Conservation (phyloP, 1,284 basidiomycete genomes). For the Bjerkandera adusta region DNA sequence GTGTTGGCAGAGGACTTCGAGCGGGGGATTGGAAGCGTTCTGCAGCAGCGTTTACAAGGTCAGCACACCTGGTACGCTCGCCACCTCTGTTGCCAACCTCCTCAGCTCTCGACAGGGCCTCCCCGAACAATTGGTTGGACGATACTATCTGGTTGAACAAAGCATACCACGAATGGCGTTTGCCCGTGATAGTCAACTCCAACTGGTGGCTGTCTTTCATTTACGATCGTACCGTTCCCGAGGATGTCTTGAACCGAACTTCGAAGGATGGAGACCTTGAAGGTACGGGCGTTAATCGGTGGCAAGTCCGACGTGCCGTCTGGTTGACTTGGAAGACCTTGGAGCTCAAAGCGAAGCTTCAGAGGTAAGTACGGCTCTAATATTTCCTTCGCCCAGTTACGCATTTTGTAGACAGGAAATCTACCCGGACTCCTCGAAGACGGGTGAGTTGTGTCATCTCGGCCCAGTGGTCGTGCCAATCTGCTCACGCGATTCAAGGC, state of each 20-base stretch:
- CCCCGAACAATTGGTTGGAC: slow-evolving; percentile 93
- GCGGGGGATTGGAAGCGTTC: slow-evolving; percentile 63
- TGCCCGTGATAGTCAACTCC: slow-evolving; percentile 87
- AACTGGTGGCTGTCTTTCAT: slow-evolving; percentile 97
- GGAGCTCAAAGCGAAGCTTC: slow-evolving; percentile 74
- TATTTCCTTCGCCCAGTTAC: slow-evolving; percentile 1
- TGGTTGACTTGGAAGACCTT: slow-evolving; percentile 80
- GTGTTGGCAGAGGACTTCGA: slow-evolving; percentile 76
- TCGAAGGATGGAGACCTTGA: slow-evolving; percentile 30
- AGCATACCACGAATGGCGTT: slow-evolving; percentile 89
- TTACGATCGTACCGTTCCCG: slow-evolving; percentile 57
- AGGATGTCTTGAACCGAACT: slow-evolving; percentile 35
- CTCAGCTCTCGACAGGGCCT: slow-evolving; percentile 82
- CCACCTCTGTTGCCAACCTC: background rate
- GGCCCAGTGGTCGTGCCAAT: background rate
- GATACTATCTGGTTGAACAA: slow-evolving; percentile 93
- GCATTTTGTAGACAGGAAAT: slow-evolving; percentile 45
- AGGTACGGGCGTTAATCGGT: slow-evolving; percentile 60
- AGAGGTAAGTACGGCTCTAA: slow-evolving; percentile 38
- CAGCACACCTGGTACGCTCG: slow-evolving; percentile 24
- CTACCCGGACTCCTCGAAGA: slow-evolving; percentile 54
- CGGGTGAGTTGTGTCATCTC: slow-evolving; percentile 36
- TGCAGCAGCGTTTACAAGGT: slow-evolving; percentile 85
- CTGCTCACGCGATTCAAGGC: slow-evolving; percentile 36
- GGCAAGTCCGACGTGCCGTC: slow-evolving; percentile 86